phyloP scores from a whole-genome alignment of 2,329 filamentous ascomycete species.

The Botrytis pseudocinerea region DNA sequence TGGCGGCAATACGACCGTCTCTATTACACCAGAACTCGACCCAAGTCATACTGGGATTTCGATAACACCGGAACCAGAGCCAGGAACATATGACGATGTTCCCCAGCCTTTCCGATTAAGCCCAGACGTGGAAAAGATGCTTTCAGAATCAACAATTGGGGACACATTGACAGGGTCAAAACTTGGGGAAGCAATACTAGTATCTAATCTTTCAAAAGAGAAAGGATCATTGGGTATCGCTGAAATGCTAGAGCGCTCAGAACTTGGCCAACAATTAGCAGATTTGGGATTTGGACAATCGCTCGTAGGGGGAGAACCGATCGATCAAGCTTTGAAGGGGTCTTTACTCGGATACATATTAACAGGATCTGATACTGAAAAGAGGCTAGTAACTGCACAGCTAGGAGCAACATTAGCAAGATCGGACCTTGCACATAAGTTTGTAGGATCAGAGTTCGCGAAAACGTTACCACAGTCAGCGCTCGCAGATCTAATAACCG shows the following conservation, averaged over 20 bases:
- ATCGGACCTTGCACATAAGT: background rate
- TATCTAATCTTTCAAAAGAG: background rate
- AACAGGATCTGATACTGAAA: background rate
- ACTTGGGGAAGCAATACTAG: background rate
- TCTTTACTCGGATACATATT: conserved; percentile 4
- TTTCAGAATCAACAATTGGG: background rate
- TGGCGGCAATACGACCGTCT: background rate
- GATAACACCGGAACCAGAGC: background rate
- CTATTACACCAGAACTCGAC: conserved; percentile 5
- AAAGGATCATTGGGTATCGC: background rate
- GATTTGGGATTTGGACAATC: background rate
- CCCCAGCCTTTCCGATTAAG: background rate
- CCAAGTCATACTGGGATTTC: background rate
- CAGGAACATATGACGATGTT: background rate
- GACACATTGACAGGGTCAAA: background rate
- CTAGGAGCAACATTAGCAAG: background rate
- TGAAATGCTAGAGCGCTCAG: background rate
- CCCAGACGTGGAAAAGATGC: background rate
- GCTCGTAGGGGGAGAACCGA: background rate
- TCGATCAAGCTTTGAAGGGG: background rate
- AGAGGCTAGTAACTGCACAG: background rate
- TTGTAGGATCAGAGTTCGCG: background rate
- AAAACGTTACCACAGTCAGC: background rate
- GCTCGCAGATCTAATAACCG: background rate
- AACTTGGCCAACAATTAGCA: background rate